These are phyloP conservation scores for Monosporascus cannonballus DNA, from an alignment of 2,329 filamentous ascomycete species.

Conservation along the genomic window DNA sequence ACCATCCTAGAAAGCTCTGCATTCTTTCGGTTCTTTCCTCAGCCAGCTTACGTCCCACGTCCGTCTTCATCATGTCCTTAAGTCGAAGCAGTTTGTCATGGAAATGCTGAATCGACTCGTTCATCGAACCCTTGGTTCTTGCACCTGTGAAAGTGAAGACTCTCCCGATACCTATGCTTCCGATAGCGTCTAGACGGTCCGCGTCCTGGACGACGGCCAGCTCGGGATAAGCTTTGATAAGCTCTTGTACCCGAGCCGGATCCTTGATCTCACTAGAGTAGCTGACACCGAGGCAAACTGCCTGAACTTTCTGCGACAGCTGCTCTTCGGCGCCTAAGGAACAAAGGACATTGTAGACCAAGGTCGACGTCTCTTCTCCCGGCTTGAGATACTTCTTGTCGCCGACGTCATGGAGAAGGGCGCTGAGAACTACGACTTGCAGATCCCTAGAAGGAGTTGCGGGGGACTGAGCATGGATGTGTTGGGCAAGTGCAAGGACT, in stretches of 20 bases:
- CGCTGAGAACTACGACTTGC: conserved; percentile 58
- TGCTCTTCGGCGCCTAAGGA: conserved; percentile 47
- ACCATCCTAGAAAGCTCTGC: conserved; percentile 50
- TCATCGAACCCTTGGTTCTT: conserved; percentile 47
- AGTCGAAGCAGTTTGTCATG: conserved; percentile 67
- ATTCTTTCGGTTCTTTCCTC: conserved; percentile 47
- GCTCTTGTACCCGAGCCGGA: conserved; percentile 48
- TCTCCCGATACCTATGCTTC: conserved; percentile 76
- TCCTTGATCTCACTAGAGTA: conserved; percentile 69
- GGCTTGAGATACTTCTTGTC: conserved; percentile 72
- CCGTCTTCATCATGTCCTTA: conserved; percentile 59
- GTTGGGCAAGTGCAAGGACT: conserved; percentile 66
- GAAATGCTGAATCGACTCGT: conserved; percentile 67
- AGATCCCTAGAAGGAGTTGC: conserved; percentile 34
- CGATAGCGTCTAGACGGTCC: conserved; percentile 85
- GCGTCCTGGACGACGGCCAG: conserved; percentile 86
- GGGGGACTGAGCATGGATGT: conserved; percentile 46
- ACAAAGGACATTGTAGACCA: conserved; percentile 49
- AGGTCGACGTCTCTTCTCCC: conserved; percentile 49
- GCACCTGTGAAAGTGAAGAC: conserved; percentile 72
- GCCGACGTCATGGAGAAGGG: conserved; percentile 81
- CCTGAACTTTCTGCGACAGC: conserved; percentile 62
- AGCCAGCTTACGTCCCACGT: conserved; percentile 46
- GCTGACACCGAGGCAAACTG: conserved; percentile 69
- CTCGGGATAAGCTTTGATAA: conserved; percentile 65